These are phyloP conservation scores for Paraurostyla sp. DNA, from an alignment of 73 alveolate species.

Conservation along the genomic window DNA sequence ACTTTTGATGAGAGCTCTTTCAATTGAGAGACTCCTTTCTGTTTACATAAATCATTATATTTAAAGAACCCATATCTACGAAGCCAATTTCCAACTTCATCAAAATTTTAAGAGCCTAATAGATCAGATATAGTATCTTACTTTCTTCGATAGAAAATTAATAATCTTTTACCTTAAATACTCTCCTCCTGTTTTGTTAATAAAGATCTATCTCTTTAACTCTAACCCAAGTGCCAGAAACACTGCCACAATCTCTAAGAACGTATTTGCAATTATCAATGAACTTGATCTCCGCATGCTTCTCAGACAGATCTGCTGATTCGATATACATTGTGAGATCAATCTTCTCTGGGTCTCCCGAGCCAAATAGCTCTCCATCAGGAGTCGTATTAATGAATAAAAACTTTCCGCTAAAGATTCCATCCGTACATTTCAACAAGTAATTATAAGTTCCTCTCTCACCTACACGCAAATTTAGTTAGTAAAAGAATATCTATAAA, in stretches of 20 bases:
- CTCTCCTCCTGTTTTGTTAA: slow-evolving; percentile 58
- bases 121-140: background rate
- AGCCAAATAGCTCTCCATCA: slow-evolving; percentile 80
- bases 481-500: background rate
- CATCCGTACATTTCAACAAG: slow-evolving; percentile 81
- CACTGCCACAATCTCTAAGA: slow-evolving; percentile 68
- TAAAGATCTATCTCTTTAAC: slow-evolving; percentile 66
- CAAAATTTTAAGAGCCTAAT: slow-evolving; percentile 41
- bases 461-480: background rate
- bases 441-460: slow-evolving; percentile 70
- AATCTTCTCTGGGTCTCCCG: slow-evolving; percentile 77
- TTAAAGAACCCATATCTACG: background rate
- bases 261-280: slow-evolving; percentile 59
- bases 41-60: slow-evolving; percentile 16
- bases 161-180: slow-evolving; percentile 51
- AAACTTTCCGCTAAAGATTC: slow-evolving; percentile 79
- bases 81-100: slow-evolving; percentile 54
- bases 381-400: slow-evolving; percentile 77
- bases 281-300: slow-evolving; percentile 75
- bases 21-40: slow-evolving; percentile 35
- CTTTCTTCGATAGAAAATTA: slow-evolving; percentile 57
- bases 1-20: slow-evolving; percentile 39
- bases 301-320: slow-evolving; percentile 66
- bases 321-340: slow-evolving; percentile 79
- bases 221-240: slow-evolving; percentile 81